Percentiles rank a stretch among this genome's conserved stretches.
phyloP scores from a whole-genome alignment of 768 basidiomycete species.

The Amanita muscaria region DNA sequence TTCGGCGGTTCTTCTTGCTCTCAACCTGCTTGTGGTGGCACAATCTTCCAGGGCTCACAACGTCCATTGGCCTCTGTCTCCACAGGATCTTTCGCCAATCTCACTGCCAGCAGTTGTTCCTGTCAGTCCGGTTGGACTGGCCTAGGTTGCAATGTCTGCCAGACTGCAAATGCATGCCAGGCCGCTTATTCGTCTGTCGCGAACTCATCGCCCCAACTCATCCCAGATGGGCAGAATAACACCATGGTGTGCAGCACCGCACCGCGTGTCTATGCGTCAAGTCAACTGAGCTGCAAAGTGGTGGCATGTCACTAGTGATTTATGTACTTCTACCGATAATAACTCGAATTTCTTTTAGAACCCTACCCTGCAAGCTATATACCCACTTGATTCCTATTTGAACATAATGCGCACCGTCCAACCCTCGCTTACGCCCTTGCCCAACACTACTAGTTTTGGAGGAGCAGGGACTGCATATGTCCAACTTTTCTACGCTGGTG shows the following conservation, averaged over 20 bases:
- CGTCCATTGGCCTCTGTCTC: constrained; percentile 40
- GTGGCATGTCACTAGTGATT: constrained; percentile 40
- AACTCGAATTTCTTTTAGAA: constrained; percentile 39
- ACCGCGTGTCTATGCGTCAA: constrained; percentile 65
- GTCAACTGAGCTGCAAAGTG: constrained; percentile 82
- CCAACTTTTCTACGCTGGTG: constrained; percentile 70
- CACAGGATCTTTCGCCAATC: constrained; percentile 46
- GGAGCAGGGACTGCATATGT: constrained; percentile 44
- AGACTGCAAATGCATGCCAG: constrained; percentile 58
- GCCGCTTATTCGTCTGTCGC: constrained; percentile 41
- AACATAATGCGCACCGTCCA: constrained; percentile 75
- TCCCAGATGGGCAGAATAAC: constrained; percentile 38
- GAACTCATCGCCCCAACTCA: constrained; percentile 23
- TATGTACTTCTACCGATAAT: not conserved
- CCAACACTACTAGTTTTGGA: constrained; percentile 54
- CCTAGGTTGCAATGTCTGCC: constrained; percentile 74
- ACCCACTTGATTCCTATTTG: constrained; percentile 59
- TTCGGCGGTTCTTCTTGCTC: constrained; percentile 69
- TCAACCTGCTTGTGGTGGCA: constrained; percentile 69
- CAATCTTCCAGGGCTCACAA: constrained; percentile 62
- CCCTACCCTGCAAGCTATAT: constrained; percentile 73
- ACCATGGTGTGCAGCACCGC: constrained; percentile 65
- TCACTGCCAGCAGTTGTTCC: constrained; percentile 57
- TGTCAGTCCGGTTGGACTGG: constrained; percentile 76
- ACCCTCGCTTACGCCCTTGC: constrained; percentile 57